phyloP scores from a whole-genome alignment of 768 basidiomycete species.

The Collybia nuda region DNA sequence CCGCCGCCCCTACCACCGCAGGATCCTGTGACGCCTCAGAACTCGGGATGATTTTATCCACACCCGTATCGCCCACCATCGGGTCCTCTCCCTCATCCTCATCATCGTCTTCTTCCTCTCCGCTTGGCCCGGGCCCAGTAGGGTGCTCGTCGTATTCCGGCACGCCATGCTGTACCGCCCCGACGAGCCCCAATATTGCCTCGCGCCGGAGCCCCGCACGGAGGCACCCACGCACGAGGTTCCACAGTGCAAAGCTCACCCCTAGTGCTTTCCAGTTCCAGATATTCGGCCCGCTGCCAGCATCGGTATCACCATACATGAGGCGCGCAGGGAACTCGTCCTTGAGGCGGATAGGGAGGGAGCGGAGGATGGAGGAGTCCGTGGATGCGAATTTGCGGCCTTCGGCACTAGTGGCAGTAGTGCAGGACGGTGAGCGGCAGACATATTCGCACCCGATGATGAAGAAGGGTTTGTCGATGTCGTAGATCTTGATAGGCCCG shows the following conservation, averaged over 20 bases:
- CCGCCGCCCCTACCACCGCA: background rate
- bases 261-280: constrained; percentile 83
- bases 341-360: constrained; percentile 63
- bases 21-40: background rate
- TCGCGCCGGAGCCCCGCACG: constrained; percentile 61
- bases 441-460: constrained; percentile 83
- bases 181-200: constrained; percentile 57
- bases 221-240: constrained; percentile 63
- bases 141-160: constrained; percentile 33
- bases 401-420: constrained; percentile 40
- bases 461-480: constrained; percentile 78
- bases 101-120: background rate
- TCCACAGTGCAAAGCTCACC: constrained; percentile 71
- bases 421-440: constrained; percentile 55
- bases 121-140: constrained; percentile 23
- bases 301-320: constrained; percentile 54
- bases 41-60: constrained; percentile 11
- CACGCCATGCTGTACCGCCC: constrained; percentile 55
- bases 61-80: constrained; percentile 9
- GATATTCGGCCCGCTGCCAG: constrained; percentile 55
- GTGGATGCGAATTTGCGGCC: constrained; percentile 72
- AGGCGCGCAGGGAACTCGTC: constrained; percentile 75
- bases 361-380: constrained; percentile 68
- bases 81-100: constrained; percentile 19
- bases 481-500: constrained; percentile 78